Evolutionary conservation across 2,329 filamentous ascomycete genomes (phyloP).

Genomic region (Niveomyces coronatus): DNA sequence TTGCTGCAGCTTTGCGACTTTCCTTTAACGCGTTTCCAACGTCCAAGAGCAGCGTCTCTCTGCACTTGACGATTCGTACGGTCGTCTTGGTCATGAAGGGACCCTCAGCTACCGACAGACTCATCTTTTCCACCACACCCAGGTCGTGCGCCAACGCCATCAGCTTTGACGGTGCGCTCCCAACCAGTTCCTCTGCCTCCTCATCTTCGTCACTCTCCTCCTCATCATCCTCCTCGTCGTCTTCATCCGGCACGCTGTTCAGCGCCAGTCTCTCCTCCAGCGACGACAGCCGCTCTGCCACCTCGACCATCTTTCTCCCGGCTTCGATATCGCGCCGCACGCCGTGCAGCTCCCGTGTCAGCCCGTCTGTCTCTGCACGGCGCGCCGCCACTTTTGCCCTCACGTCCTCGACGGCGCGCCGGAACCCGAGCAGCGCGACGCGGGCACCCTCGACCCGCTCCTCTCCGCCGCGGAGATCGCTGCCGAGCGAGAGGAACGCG

Average conservation of each 20-base stretch:
- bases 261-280: slow-evolving; percentile 56
- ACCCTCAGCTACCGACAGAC: slow-evolving; percentile 32
- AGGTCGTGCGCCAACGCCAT: slow-evolving; percentile 36
- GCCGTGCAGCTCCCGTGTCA: slow-evolving; percentile 57
- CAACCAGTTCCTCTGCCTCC: slow-evolving; percentile 25
- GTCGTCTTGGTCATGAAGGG: slow-evolving; percentile 42
- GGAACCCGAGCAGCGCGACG: slow-evolving; percentile 77
- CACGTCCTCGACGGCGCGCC: slow-evolving; percentile 69
- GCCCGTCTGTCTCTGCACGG: slow-evolving; percentile 48
- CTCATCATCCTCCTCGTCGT: slow-evolving; percentile 3
- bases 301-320: slow-evolving; percentile 54
- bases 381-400: slow-evolving; percentile 54
- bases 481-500: slow-evolving; percentile 76
- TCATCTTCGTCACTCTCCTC: slow-evolving; percentile 22
- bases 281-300: slow-evolving; percentile 50
- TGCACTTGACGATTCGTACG: slow-evolving; percentile 41
- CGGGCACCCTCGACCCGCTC: slow-evolving; percentile 85
- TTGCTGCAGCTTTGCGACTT: slow-evolving; percentile 33
- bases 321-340: slow-evolving; percentile 53
- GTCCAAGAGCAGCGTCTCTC: slow-evolving; percentile 47
- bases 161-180: slow-evolving; percentile 38
- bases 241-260: slow-evolving; percentile 22
- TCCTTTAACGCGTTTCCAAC: slow-evolving; percentile 39
- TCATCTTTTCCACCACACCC: slow-evolving; percentile 30
- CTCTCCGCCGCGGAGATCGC: slow-evolving; percentile 74